Evolutionary conservation across 1,139 yeast species (phyloP), one percentile per base, ranked within the genome.

Genomic region (Pichia sp.): DNA sequence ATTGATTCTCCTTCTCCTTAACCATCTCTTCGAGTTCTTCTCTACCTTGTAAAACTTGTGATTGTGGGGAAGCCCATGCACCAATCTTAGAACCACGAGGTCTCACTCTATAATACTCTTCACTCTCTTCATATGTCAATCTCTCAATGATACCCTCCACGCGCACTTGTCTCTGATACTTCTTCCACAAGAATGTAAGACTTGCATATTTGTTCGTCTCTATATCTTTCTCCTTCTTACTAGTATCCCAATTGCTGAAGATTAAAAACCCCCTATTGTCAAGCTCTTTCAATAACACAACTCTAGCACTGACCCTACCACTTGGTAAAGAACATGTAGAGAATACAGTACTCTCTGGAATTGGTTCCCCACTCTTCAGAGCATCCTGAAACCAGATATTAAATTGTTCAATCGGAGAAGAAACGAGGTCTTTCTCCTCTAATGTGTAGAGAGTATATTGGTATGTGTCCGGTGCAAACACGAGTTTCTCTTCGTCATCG

Each of bases 1-100:
- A 87, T 54, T 76, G 69, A 33, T 69, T 62, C 40, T 70, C 76
- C 42, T 66, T 69, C 25, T 64, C 55, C n/a, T 62, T 55, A 34
- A 70, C 71, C 5, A 67, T 52, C 0, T 57, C 53, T 33, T 87
- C 85, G 42, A 91, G 70, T 45, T 74, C 81, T 14, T 72, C 70
- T 47, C 96, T 67, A 27, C 66, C 59, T 16, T 58, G 52, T 22
- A 91, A 67, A 1, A 65, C 67, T 39, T 70, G 67, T 29, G 88
- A 77, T 64, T 91, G 98, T 2, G 94, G 94, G 30, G 94, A 80
- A 0, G 97, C 83, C 96, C 96, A 88, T 0, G 98, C 98, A 18
- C 98, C 97, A 43, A 91, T 77, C 55, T 84, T 77, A 17, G 95
- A 83, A 6, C 94, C 96, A 43, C 94, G 69, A 24, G 98, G 97